Conservation (phyloP, 1,284 basidiomycete genomes). For the Trametes hirsuta region DNA sequence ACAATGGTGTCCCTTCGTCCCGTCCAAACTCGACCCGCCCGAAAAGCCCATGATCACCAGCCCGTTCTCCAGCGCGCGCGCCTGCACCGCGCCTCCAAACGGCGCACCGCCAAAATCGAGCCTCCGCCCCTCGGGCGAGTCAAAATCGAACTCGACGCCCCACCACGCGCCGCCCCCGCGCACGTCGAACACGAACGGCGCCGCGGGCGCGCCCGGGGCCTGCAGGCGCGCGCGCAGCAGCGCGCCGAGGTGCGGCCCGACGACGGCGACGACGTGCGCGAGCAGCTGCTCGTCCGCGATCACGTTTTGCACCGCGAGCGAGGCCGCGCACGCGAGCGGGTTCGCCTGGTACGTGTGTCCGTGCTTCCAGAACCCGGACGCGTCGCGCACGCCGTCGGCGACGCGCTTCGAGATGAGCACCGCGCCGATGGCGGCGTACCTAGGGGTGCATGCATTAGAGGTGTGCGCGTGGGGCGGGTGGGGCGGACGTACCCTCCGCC, state of each 20-base stretch:
- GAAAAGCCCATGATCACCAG: constrained; percentile 73
- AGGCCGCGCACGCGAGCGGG: constrained; percentile 75
- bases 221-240: constrained; percentile 59
- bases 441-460: constrained; percentile 28
- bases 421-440: constrained; percentile 84
- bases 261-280: constrained; percentile 55
- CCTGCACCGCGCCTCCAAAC: constrained; percentile 70
- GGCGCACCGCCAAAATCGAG: constrained; percentile 44
- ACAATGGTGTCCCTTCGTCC: constrained; percentile 70
- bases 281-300: constrained; percentile 72
- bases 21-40: constrained; percentile 70
- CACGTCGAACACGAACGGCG: constrained; percentile 73
- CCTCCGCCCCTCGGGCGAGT: constrained; percentile 39
- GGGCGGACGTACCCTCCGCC: constrained; percentile 74
- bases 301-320: constrained; percentile 79
- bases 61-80: constrained; percentile 63
- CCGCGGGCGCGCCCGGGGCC: constrained; percentile 56
- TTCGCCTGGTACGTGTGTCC: constrained; percentile 85
- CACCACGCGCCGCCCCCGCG: constrained; percentile 83
- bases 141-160: constrained; percentile 80
- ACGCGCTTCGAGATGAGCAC: constrained; percentile 75
- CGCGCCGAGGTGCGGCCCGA: constrained; percentile 63
- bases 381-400: constrained; percentile 65
- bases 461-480: background rate
- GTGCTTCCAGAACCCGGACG: constrained; percentile 77